Conservation (phyloP, 139 green algal species). For the Chlamydomonas sp. region DNA sequence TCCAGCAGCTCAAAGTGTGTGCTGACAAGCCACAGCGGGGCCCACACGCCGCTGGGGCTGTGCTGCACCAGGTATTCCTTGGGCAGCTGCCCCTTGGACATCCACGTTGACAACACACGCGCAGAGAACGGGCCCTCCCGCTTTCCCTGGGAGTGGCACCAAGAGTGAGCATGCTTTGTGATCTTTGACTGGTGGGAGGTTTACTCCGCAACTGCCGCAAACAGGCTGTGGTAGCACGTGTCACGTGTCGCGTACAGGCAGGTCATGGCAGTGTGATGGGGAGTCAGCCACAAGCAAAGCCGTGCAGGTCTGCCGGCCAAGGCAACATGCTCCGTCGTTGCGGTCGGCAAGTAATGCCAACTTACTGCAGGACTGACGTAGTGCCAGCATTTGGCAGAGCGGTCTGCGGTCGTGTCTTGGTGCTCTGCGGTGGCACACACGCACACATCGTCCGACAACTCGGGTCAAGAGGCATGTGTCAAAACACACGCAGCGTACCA, state of each 20-base stretch:
- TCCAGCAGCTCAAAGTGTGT: background rate
- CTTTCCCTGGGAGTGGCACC: background rate
- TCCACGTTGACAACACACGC: slow-evolving; percentile 9
- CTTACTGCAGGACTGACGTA: slow-evolving; percentile 14
- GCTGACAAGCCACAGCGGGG: slow-evolving; percentile 19
- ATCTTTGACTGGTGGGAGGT: too few species aligned
- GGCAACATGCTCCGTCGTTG: background rate
- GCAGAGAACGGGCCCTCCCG: slow-evolving; percentile 24
- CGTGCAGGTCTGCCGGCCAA: background rate
- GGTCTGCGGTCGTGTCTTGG: background rate
- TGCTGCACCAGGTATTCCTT: slow-evolving; percentile 9
- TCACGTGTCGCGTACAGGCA: too few species aligned
- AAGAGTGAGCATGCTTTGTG: too few species aligned
- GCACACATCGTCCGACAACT: too few species aligned
- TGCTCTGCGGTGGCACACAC: background rate
- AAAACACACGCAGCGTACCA: too few species aligned
- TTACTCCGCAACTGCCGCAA: too few species aligned
- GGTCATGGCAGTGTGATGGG: too few species aligned
- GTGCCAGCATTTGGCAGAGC: background rate
- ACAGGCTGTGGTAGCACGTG: too few species aligned
- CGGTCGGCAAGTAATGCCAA: too few species aligned
- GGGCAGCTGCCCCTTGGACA: slow-evolving; percentile 12
- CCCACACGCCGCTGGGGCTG: slow-evolving; percentile 20
- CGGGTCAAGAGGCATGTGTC: too few species aligned
- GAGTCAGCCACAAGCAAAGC: too few species aligned